Percentiles rank a stretch among this genome's conserved stretches.
These are phyloP conservation scores for Sugiyamaella japonica DNA, from an alignment of 1,139 yeast genomes.

Conservation along the genomic window DNA sequence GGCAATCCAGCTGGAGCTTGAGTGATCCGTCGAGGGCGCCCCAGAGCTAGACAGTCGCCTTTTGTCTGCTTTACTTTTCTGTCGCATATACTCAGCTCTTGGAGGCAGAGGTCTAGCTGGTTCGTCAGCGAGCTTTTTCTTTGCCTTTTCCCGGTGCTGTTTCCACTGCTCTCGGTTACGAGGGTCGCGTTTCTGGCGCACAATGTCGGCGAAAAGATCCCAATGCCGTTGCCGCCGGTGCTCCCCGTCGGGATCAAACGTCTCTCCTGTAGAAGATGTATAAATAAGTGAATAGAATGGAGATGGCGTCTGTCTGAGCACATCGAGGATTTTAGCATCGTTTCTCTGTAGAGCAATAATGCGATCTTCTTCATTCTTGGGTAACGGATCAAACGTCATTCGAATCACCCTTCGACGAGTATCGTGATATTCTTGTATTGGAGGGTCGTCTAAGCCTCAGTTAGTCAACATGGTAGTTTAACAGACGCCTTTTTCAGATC, in stretches of 20 bases:
- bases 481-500: too few species aligned
- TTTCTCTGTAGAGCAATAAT: slow-evolving; percentile 42
- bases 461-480: slow-evolving; percentile 35
- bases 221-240: slow-evolving; percentile 21
- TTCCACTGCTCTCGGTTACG: slow-evolving; percentile 31
- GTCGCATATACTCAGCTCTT: slow-evolving; percentile 22
- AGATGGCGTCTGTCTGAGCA: slow-evolving; percentile 34
- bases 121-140: slow-evolving; percentile 15
- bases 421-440: slow-evolving; percentile 53
- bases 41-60: not conserved
- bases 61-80: slow-evolving; percentile 3
- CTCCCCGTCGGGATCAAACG: slow-evolving; percentile 22
- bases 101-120: slow-evolving; percentile 27
- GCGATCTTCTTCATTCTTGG: slow-evolving; percentile 40
- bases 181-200: slow-evolving; percentile 33
- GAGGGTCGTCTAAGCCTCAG: slow-evolving; percentile 43
- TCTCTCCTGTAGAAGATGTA: slow-evolving; percentile 32
- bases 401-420: slow-evolving; percentile 59
- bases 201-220: slow-evolving; percentile 34
- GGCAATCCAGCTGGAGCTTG: not conserved
- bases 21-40: not conserved
- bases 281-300: slow-evolving; percentile 36
- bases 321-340: slow-evolving; percentile 50
- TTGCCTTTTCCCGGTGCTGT: slow-evolving; percentile 25
- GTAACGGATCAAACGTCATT: slow-evolving; percentile 54